These are phyloP conservation scores for Leishmania lainsoni DNA, from an alignment of 208 protist genomes.

Conservation along the genomic window DNA sequence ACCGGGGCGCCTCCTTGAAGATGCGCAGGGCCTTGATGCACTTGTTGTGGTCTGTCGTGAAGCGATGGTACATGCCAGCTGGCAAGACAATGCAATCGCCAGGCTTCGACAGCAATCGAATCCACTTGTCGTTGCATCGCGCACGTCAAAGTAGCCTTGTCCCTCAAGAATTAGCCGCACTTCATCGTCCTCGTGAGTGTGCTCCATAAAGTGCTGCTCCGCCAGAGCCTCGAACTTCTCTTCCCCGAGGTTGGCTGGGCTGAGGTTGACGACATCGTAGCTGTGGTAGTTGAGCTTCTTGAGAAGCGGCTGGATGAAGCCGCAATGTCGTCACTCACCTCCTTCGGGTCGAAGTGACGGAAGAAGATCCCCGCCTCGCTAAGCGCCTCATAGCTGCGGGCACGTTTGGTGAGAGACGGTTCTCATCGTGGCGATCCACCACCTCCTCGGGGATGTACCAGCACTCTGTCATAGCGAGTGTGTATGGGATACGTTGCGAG, in stretches of 20 bases:
- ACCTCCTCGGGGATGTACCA: slow-evolving; percentile 63
- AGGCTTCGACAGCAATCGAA: slow-evolving; percentile 56
- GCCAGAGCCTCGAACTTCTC: slow-evolving; percentile 58
- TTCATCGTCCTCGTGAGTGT: slow-evolving; percentile 92
- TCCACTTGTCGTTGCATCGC: slow-evolving; percentile 71
- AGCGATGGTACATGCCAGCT: slow-evolving; percentile 89
- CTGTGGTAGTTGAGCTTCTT: slow-evolving; percentile 46
- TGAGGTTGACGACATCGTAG: slow-evolving; percentile 57
- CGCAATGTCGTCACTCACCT: slow-evolving; percentile 35
- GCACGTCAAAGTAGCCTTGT: slow-evolving; percentile 88
- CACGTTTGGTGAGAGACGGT: slow-evolving; percentile 47
- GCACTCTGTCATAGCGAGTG: slow-evolving; percentile 47
- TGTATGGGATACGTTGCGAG: neutral
- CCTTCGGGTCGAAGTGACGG: slow-evolving; percentile 31
- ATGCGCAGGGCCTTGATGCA: slow-evolving; percentile 75
- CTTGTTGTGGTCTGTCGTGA: slow-evolving; percentile 60
- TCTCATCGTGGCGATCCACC: slow-evolving; percentile 49
- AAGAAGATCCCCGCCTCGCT: slow-evolving; percentile 44
- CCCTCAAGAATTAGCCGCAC: slow-evolving; percentile 78
- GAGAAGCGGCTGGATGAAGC: slow-evolving; percentile 41
- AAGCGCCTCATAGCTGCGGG: slow-evolving; percentile 51
- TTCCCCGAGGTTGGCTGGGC: slow-evolving; percentile 26
- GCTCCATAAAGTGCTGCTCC: slow-evolving; percentile 69
- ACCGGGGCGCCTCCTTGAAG: slow-evolving; percentile 80
- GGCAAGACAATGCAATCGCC: slow-evolving; percentile 77